Evolutionary conservation across 805 yeast species (phyloP).

Genomic region (Starmerella tilneyi): DNA sequence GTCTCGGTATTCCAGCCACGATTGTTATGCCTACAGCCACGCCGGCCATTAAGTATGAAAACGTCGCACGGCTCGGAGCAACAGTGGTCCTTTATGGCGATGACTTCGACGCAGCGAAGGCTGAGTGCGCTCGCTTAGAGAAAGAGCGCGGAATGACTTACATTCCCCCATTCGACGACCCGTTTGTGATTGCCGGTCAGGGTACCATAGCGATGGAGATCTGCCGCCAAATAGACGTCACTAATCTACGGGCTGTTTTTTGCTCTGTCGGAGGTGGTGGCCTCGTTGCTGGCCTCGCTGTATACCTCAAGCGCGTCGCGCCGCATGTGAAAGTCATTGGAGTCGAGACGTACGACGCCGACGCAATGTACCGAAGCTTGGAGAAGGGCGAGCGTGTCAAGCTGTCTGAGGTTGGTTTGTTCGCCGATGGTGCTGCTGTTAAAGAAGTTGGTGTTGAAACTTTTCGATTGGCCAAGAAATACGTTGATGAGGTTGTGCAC

Average conservation of each 20-base stretch:
- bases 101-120: constrained; percentile 90
- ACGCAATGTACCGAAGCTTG: constrained; percentile 73
- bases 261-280: constrained; percentile 98
- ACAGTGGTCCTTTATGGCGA: constrained; percentile 89
- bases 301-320: constrained; percentile 85
- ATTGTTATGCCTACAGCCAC: constrained; percentile 98
- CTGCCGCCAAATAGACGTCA: constrained; percentile 70
- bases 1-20: constrained; percentile 81
- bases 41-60: constrained; percentile 86
- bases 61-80: constrained; percentile 85
- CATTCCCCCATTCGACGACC: constrained; percentile 98
- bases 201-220: constrained; percentile 95
- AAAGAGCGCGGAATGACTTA: constrained; percentile 65
- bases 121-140: constrained; percentile 68
- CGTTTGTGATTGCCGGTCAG: constrained; percentile 96
- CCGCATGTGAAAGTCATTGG: constrained; percentile 96
- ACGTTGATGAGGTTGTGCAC: constrained; percentile 78
- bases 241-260: constrained; percentile 74
- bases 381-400: constrained; percentile 43
- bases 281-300: constrained; percentile 76
- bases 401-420: constrained; percentile 74
- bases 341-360: constrained; percentile 93
- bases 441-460: constrained; percentile 83
- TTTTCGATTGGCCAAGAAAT: constrained; percentile 63
- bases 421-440: constrained; percentile 98